Percentiles rank a stretch among this genome's conserved stretches.
phyloP scores from a whole-genome alignment of 495 filamentous ascomycete species.

The Evansstolkia leycettana region DNA sequence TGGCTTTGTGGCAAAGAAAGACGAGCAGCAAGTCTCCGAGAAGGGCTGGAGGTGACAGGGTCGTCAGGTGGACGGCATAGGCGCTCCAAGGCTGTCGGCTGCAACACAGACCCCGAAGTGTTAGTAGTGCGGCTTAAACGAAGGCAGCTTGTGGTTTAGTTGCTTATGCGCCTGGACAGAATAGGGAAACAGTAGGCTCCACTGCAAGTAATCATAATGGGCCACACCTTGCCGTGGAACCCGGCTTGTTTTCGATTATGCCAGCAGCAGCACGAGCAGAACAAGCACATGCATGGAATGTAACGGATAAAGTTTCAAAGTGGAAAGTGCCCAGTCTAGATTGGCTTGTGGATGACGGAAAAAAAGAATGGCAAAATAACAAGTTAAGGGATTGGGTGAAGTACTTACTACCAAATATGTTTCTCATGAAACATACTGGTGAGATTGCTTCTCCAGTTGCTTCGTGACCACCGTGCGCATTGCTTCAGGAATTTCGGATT shows the following conservation, averaged over 20 bases:
- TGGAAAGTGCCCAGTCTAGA: too few relatives aligned
- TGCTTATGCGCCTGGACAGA: conserved; percentile 4
- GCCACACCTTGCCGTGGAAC: not conserved
- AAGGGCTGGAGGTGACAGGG: conserved; percentile 58
- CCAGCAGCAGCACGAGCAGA: not conserved
- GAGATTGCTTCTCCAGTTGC: conserved; percentile 73
- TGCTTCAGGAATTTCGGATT: conserved; percentile 64
- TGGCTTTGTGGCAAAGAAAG: conserved; percentile 36
- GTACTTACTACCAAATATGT: conserved; percentile 55
- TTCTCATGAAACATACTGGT: conserved; percentile 60
- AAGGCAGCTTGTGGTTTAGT: conserved; percentile 3
- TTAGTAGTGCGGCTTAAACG: conserved; percentile 16
- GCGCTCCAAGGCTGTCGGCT: conserved; percentile 65
- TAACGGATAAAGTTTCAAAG: too few relatives aligned
- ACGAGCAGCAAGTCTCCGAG: conserved; percentile 51
- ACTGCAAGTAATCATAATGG: too few relatives aligned
- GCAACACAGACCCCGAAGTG: conserved; percentile 5
- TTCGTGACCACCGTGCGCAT: conserved; percentile 70
- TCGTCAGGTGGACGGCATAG: conserved; percentile 64
- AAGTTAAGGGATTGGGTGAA: not conserved
- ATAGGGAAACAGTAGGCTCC: not conserved
- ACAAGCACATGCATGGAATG: conserved; percentile 2
- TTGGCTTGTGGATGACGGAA: too few relatives aligned
- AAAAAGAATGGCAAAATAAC: conserved; percentile 4
- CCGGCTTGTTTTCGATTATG: not conserved